Evolutionary conservation across 208 protist genomes (phyloP), one percentile per base, ranked within the genome.

Genomic region (Trichomonas vaginalis): DNA sequence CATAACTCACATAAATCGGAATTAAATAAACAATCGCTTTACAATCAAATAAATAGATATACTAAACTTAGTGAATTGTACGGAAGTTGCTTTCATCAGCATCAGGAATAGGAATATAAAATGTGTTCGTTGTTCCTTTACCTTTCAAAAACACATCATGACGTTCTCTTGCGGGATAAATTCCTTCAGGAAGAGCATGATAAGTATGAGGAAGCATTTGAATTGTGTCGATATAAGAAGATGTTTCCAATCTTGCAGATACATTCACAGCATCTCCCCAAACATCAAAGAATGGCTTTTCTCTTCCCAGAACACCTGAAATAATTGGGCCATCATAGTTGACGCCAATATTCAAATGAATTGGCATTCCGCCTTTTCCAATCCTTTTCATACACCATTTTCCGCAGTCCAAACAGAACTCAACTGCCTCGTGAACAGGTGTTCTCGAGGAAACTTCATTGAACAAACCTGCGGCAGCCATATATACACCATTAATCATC

Each of bases 401-500:
- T 27, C 40, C 45, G 86, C 86, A 92, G 17, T 51, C 27, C 17
- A 92, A n/a, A 39, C 40, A 42, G 17, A 92, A 92, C 17, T 48
- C 45, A 39, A 92, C n/a, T 9, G 45, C 45, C 56, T 92, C 86
- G 15, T 35, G 12, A 14, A 27, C 45, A 17, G 42, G 86, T 47
- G 82, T 45, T n/a, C 27, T 51, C 0, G 48, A 35, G 10, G 86
- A 56, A 51, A 92, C 86, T 51, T 92, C 86, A 27, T 88, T 47
- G 86, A 92, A 92, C 0, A 92, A 15, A 51, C 86, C 86, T 3
- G 40, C 86, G 27, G 86, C 86, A 56, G 45, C 40, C 86, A 92
- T 92, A 15, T 92, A 92, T 35, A 92, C 86, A 51, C 86, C 86
- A 51, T 92, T 92, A 27, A 92, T 92, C 40, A 92, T 92, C 15